Conservation (phyloP, 169 alveolate genomes). For the Eimeria acervulina region DNA sequence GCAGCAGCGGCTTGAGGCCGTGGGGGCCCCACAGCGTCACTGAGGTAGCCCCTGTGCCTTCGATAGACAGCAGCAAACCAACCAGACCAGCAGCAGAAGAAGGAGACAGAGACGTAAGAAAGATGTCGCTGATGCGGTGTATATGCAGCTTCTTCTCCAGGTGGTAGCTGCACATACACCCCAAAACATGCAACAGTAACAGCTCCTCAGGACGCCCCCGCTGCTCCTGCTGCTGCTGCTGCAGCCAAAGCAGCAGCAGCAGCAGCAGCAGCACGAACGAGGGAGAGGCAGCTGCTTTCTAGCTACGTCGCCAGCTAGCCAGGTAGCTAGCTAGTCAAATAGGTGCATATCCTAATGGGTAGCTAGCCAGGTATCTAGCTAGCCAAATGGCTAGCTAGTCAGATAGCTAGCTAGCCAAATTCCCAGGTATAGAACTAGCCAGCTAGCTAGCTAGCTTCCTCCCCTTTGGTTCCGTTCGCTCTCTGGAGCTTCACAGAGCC, state of each 20-base stretch:
- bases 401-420: too few species aligned
- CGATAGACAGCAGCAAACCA: constrained; percentile 91
- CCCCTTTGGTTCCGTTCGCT: too few species aligned
- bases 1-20: constrained; percentile 82
- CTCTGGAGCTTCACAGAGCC: background rate
- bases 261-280: background rate
- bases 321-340: too few species aligned
- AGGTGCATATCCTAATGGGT: too few species aligned
- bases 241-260: constrained; percentile 10
- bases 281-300: too few species aligned
- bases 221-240: background rate
- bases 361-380: too few species aligned
- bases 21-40: constrained; percentile 91
- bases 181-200: background rate
- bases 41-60: constrained; percentile 86
- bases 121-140: constrained; percentile 86
- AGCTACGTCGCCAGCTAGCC: too few species aligned
- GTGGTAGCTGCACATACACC: constrained; percentile 84
- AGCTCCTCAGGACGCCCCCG: background rate
- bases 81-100: constrained; percentile 90
- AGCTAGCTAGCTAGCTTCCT: too few species aligned
- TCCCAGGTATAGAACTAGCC: too few species aligned
- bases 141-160: constrained; percentile 90
- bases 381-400: too few species aligned
- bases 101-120: constrained; percentile 88